Evolutionary conservation across 1,284 basidiomycete genomes (phyloP), one percentile per base, ranked within the genome.

Genomic region (Tetrapyrgos nigripes): DNA sequence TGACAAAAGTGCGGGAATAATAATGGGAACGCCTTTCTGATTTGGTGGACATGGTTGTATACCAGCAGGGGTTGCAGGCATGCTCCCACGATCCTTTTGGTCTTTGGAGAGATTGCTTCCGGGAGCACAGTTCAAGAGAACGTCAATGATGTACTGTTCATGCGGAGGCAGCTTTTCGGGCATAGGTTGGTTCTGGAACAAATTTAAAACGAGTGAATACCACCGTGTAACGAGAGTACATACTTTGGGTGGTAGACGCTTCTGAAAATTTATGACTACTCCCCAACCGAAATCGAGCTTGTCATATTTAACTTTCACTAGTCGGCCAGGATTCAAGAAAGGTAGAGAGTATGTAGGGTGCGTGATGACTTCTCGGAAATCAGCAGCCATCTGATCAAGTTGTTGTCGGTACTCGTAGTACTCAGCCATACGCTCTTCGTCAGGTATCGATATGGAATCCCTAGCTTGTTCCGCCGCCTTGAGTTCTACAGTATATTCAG

Each of bases 211-310:
- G 27, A 50, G 6, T 17, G 17, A 6, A 40, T 40, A 40, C 37
- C 5, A 40, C 4, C 17, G 44, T 37, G 50, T 51, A 8, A 40
- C 28, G 0, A 46, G n/a, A n/a, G n/a, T 17, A 62, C 77, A 51
- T 62, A 91, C 92, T 78, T 92, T 93, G 51, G 90, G 81, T 50
- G 85, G 84, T 28, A 86, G 66, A 2, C 94, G 86, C 77, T 97
- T 98, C 72, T 94, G 91, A 72, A 91, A 98, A 68, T 94, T 96
- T 66, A 98, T 86, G 44, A 98, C 87, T 31, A 93, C 86, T 50
- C 96, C 96, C 97, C 97, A 99, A 5, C 96, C 97, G 75, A 97
- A 99, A 76, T 99, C 93, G 26, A 91, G 79, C 54, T 92, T 89
- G 58, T 91, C 87, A 70, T 97, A 85, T 68, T 92, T 91, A 66